Evolutionary conservation across 495 filamentous ascomycete genomes (phyloP), one percentile per base, ranked within the genome.

Genomic region (Tuber indicum): DNA sequence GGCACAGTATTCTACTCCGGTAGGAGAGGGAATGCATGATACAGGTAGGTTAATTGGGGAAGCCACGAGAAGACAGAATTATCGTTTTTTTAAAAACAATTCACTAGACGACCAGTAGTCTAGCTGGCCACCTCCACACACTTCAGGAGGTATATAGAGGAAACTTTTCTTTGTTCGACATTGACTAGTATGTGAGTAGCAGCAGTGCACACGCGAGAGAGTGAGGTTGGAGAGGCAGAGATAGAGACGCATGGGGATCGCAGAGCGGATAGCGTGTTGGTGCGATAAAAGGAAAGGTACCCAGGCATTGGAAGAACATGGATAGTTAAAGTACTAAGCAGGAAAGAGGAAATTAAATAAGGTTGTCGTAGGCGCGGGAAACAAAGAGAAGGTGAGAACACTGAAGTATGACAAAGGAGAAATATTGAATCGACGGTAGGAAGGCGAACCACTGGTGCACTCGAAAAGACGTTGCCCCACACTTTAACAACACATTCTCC

Each of bases 211-310:
- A 12, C 45, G 71, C 70, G 72, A 78, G 62, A 73, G 73, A 71
- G 49, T 71, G 62, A 70, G 73, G 71, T 44, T 74, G n/a, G 45
- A 52, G 62, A 62, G 49, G 69, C 23, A 43, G 39, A 41, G 47
- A 74, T 70, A 62, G 52, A 71, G 84, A 77, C 82, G 76, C 77
- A 82, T 77, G 80, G 74, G 83, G 84, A 83, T 80, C 83, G 84
- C 82, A 83, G 86, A 84, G 82, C 83, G 84, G 85, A 85, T 84
- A 85, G 85, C 84, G 84, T 85, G 4, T 17, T 66, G 58, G 26
- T 84, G 84, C 82, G 85, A 85, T 82, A 83, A 78, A 76, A 84
- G 76, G 77, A 32, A 66, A 75, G 78, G 72, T 70, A 71, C 73
- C 58, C 75, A 41, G 72, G 72, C 80, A 52, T 77, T 74, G 75